Evolutionary conservation across 2,329 filamentous ascomycete species (phyloP).

Genomic region (Sarocladiaceae sp.): DNA sequence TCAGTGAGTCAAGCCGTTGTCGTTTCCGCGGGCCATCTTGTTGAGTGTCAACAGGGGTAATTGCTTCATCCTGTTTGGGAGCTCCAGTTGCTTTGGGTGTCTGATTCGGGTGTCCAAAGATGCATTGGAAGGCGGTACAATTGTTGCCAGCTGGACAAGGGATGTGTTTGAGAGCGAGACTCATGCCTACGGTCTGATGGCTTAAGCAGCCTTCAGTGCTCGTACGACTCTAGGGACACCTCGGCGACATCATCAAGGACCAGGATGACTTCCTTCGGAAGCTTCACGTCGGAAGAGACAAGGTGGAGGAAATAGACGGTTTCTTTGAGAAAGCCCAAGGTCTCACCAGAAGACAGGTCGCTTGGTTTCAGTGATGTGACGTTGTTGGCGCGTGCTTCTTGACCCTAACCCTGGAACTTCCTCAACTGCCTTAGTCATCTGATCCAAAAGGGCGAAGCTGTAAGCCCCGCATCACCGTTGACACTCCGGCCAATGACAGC

Average conservation of each 20-base stretch:
- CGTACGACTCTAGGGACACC: no score
- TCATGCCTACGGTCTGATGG: slow-evolving; percentile 21
- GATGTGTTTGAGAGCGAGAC: slow-evolving; percentile 39
- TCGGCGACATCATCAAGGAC: no score
- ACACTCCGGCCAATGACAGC: neutral
- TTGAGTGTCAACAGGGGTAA: no score
- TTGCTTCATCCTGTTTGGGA: neutral
- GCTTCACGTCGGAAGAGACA: no score
- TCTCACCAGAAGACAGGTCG: neutral
- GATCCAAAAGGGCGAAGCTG: neutral
- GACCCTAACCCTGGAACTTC: slow-evolving; percentile 4
- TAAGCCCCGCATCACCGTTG: neutral
- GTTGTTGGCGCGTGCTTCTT: neutral
- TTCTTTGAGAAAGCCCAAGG: no score
- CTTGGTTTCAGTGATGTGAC: neutral
- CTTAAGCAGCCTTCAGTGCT: neutral
- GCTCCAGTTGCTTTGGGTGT: slow-evolving; percentile 9
- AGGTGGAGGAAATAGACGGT: no score
- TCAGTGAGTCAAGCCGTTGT: slow-evolving; percentile 2
- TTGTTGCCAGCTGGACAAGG: slow-evolving; percentile 42
- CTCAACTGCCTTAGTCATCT: neutral
- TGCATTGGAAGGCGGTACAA: slow-evolving; percentile 44
- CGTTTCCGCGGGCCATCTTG: slow-evolving; percentile 1
- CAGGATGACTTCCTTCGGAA: no score
- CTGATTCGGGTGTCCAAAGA: slow-evolving; percentile 37